A percentile compares a stretch with the other conserved stretches of the same genome.
Evolutionary conservation across 345 rosid genomes (phyloP).

Genomic region (Salix koriyanagi): DNA sequence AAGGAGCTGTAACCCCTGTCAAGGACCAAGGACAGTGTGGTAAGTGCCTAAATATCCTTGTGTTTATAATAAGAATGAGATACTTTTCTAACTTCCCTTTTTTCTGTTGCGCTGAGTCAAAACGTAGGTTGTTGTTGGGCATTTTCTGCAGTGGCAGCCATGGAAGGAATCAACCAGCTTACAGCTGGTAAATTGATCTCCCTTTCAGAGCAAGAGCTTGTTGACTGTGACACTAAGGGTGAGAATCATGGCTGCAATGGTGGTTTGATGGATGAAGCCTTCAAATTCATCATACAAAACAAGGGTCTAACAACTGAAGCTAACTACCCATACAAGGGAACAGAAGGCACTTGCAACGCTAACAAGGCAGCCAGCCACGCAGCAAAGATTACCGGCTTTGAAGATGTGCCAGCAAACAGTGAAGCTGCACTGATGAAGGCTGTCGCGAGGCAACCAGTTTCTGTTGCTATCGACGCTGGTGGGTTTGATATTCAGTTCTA

Average conservation of each 20-base stretch:
- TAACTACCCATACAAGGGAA: slow-evolving; percentile 28
- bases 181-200: slow-evolving; percentile 30
- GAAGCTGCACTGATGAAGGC: slow-evolving; percentile 32
- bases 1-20: slow-evolving; percentile 12
- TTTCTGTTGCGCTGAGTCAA: not conserved
- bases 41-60: not conserved
- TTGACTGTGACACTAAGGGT: slow-evolving; percentile 32
- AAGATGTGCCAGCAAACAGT: slow-evolving; percentile 25
- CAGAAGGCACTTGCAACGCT: slow-evolving; percentile 24
- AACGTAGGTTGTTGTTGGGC: slow-evolving; percentile 46
- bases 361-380: slow-evolving; percentile 15
- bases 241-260: slow-evolving; percentile 23
- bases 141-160: slow-evolving; percentile 48
- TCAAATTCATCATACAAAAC: slow-evolving; percentile 22
- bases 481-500: slow-evolving; percentile 30
- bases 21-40: slow-evolving; percentile 15
- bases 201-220: slow-evolving; percentile 40
- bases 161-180: slow-evolving; percentile 36
- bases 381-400: not conserved
- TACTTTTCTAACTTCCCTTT: too few relatives aligned
- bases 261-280: slow-evolving; percentile 36
- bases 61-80: not conserved
- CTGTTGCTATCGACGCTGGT: slow-evolving; percentile 31
- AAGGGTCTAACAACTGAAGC: slow-evolving; percentile 24
- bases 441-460: slow-evolving; percentile 28